Evolutionary conservation across 495 filamentous ascomycete species (phyloP).

Genomic region (Aspergillus sclerotiicarbonarius): DNA sequence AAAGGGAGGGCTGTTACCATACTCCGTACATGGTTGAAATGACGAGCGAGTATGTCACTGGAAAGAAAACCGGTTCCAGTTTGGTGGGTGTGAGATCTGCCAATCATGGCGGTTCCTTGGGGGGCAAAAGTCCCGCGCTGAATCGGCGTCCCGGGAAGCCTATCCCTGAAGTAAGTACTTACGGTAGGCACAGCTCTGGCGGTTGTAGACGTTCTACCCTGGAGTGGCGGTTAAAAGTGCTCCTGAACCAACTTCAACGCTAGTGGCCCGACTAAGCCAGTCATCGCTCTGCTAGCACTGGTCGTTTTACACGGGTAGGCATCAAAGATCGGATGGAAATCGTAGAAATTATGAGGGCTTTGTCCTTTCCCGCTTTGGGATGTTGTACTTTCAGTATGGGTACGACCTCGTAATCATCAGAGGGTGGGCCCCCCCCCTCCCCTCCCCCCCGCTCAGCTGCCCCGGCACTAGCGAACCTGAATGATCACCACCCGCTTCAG

Average conservation of each 20-base stretch:
- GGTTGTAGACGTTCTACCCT: too few relatives aligned
- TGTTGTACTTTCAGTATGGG: neutral
- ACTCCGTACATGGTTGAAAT: neutral
- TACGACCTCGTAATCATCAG: neutral
- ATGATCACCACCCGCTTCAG: too few relatives aligned
- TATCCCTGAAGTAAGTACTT: neutral
- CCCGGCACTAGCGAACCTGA: too few relatives aligned
- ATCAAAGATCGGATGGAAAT: too few relatives aligned
- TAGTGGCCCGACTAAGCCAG: neutral
- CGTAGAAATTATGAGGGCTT: neutral
- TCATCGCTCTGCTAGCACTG: too few relatives aligned
- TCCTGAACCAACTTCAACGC: neutral
- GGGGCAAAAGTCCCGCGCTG: neutral
- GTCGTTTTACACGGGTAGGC: too few relatives aligned
- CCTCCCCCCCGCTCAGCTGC: too few relatives aligned
- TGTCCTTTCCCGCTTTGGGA: neutral
- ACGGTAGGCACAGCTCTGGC: too few relatives aligned
- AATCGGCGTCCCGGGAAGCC: neutral
- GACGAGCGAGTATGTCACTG: constrained; percentile 6
- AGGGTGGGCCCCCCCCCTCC: neutral
- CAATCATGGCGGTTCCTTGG: neutral
- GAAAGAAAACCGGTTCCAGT: constrained; percentile 8
- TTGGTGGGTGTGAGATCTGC: constrained; percentile 5
- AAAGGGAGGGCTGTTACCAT: neutral
- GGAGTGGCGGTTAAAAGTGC: constrained; percentile 2